Conservation (phyloP, 2,329 filamentous ascomycete genomes). For the Penicillium griseofulvum region DNA sequence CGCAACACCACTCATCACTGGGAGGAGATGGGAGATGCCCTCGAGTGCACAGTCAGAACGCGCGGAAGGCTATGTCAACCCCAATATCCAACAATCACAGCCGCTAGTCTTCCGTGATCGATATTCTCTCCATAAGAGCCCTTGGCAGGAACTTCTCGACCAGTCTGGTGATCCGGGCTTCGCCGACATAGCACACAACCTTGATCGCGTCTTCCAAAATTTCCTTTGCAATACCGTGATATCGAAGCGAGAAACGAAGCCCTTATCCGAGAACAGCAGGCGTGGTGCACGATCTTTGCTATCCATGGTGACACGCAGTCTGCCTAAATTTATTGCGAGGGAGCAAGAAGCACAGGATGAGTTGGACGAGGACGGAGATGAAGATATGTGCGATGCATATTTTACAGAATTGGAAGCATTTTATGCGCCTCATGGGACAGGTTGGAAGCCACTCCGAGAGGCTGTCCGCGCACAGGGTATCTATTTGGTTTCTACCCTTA, state of each 20-base stretch:
- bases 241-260: slow-evolving; percentile 1
- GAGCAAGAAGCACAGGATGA: slow-evolving; percentile 39
- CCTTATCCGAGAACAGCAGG: background rate
- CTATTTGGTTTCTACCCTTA: slow-evolving; percentile 37
- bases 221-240: slow-evolving; percentile 37
- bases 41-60: slow-evolving; percentile 23
- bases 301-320: slow-evolving; percentile 35
- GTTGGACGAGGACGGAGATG: slow-evolving; percentile 31
- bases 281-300: slow-evolving; percentile 38
- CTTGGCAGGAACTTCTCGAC: slow-evolving; percentile 37
- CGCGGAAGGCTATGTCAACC: slow-evolving; percentile 7
- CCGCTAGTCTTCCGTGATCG: slow-evolving; percentile 26
- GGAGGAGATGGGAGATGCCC: slow-evolving; percentile 27
- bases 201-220: slow-evolving; percentile 37
- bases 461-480: slow-evolving; percentile 43
- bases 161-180: slow-evolving; percentile 34
- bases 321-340: slow-evolving; percentile 40
- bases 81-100: slow-evolving; percentile 11
- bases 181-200: slow-evolving; percentile 34
- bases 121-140: slow-evolving; percentile 30
- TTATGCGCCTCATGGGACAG: slow-evolving; percentile 35
- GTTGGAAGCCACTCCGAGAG: slow-evolving; percentile 43
- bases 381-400: slow-evolving; percentile 43
- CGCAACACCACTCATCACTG: slow-evolving; percentile 43
- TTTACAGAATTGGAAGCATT: slow-evolving; percentile 43